Percentiles rank a stretch among this genome's conserved stretches.
Evolutionary conservation across 257 asterid species (phyloP).

Genomic region (Cinchona pubescens): DNA sequence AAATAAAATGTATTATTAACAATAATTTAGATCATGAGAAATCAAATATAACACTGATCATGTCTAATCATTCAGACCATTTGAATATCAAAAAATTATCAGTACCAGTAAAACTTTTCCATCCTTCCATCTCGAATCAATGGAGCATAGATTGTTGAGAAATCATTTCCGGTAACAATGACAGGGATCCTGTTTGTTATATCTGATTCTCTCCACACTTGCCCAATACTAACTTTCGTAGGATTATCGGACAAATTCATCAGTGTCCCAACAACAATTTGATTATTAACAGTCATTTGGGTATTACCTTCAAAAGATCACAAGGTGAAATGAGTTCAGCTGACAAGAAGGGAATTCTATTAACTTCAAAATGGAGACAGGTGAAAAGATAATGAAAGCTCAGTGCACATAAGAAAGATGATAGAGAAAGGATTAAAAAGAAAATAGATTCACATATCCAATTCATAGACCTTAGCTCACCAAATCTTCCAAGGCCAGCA

Average conservation of each 20-base stretch:
- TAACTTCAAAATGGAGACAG: slow-evolving; percentile 9
- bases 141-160: slow-evolving; percentile 80
- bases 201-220: slow-evolving; percentile 81
- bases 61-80: background rate
- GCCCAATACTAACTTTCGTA: slow-evolving; percentile 91
- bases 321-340: slow-evolving; percentile 17
- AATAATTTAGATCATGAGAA: background rate
- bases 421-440: slow-evolving; percentile 10
- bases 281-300: slow-evolving; percentile 93
- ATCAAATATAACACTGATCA: background rate
- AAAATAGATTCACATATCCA: background rate
- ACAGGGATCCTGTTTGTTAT: slow-evolving; percentile 69
- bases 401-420: background rate
- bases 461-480: slow-evolving; percentile 42
- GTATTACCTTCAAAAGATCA: slow-evolving; percentile 58
- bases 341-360: slow-evolving; percentile 14
- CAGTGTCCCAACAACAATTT: slow-evolving; percentile 85
- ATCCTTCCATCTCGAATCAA: slow-evolving; percentile 93
- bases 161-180: slow-evolving; percentile 88
- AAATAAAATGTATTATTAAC: background rate
- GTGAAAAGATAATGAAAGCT: slow-evolving; percentile 2
- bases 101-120: slow-evolving; percentile 91
- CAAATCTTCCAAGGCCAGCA: slow-evolving; percentile 97
- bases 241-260: slow-evolving; percentile 92
- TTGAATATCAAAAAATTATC: background rate